Evolutionary conservation across 2,329 filamentous ascomycete genomes (phyloP), one percentile per base, ranked within the genome.

Genomic region (Talaromyces sp.): DNA sequence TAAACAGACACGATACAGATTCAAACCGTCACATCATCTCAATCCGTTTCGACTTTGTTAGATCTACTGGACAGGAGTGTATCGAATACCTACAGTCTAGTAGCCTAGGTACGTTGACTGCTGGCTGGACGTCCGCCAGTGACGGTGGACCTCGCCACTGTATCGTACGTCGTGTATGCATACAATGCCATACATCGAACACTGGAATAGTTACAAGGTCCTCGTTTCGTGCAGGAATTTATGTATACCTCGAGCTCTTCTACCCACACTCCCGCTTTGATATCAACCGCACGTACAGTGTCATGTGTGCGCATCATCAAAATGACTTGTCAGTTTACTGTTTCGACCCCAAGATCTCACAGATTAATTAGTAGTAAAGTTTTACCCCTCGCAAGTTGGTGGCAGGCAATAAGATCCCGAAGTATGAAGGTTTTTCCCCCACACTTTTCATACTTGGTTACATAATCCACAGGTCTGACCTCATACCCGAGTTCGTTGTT

Each of bases 251-350:
- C n/a, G 27, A 31, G 27, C 15, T 17, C 1, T 47, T 11, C 19
- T 22, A 47, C 43, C 43, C 45, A 52, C 15, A 33, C 49, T 37
- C 17, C n/a, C 52, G 52, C 31, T 56, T 56, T 56, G 52, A 37
- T 37, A 37, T 25, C 52, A 37, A 37, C 22, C 31, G 22, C 50
- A 35, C 17, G 47, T 19, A 33, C 17, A 56, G 10, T 13, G 31
- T 56, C 52, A 56, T 56, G 50, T 54, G 50, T 54, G n/a, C 50
- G 27, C 45, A 39, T 25, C 52, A 56, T 25, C 52, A 56, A 39
- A 56, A 33, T n/a, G 19, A 56, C 52, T 56, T 56, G 33, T 33
- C 52, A 56, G 3, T n/a, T 6, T 39, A 22, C 8, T 15, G 5
- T 37, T 22, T 22, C 52, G 19, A 56, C 52, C 25, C 17, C 27